Evolutionary conservation across 169 alveolate species (phyloP), one percentile per base, ranked within the genome.

Genomic region (Plasmodium blacklocki): DNA sequence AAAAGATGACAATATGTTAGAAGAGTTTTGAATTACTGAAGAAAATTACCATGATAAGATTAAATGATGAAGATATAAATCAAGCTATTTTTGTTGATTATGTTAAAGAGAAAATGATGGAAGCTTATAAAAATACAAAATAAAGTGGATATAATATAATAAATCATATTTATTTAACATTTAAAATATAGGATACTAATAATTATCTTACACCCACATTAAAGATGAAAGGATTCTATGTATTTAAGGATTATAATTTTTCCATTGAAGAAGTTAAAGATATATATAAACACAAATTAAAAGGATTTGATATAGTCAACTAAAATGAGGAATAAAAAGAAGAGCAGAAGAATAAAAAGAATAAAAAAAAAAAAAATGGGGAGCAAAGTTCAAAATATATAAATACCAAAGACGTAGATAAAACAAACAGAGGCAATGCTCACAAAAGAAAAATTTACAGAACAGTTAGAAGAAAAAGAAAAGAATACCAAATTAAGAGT

Each of bases 121-220:
- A 80, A 6, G 6, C 21, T 8, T 80, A 66, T 26, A 80, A 80
- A n/a, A 66, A 43, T 6, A 68, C 90, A 14, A 80, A 66, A 11
- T 18, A 68, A 11, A 68, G 43, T 54, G 32, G 83, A 32, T 58
- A 83, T 26, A 83, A 83, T 23, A 1, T 62, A 8, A 50, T 83
- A 15, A 56, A 47, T 32, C 73, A 67, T 68, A 56, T 83, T 18
- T 83, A 83, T 60, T 26, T 83, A 21, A 68, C 85, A 15, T 26
- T 18, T 2, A 59, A 70, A 83, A 0, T 18, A 4, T 83, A 85
- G 91, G 73, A 66, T 56, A 68, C 91, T 12, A 15, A 49, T 54
- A 70, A 83, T 50, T 83, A 83, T 45, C 49, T 83, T 14, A 83
- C 91, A 12, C 91, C 80, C 6, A 83, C 91, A 4, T 47, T 68